These are phyloP conservation scores for Talaromyces marneffei DNA, from an alignment of 2,329 filamentous ascomycete species.

Conservation along the genomic window DNA sequence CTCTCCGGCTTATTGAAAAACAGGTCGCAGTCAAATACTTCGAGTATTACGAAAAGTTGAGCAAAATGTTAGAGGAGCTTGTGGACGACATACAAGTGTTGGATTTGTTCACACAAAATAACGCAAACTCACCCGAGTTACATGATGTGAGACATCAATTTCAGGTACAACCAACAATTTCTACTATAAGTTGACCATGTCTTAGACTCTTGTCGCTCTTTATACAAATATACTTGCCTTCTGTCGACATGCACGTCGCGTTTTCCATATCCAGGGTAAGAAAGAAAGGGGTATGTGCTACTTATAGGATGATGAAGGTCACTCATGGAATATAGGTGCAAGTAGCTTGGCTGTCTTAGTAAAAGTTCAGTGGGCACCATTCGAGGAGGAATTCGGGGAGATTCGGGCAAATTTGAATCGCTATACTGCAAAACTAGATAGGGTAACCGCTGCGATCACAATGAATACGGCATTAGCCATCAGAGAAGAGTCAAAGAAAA, in stretches of 20 bases:
- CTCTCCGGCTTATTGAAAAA: not conserved
- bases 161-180: not conserved
- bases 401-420: slow-evolving; percentile 11
- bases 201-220: not conserved
- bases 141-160: not conserved
- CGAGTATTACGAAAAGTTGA: slow-evolving; percentile 12
- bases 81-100: slow-evolving; percentile 5
- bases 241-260: slow-evolving; percentile 6
- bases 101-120: slow-evolving; percentile 2
- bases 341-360: not conserved
- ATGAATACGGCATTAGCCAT: slow-evolving; percentile 6
- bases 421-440: not conserved
- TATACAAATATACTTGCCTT: slow-evolving; percentile 7
- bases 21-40: slow-evolving; percentile 12
- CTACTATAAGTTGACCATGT: not conserved
- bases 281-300: not conserved
- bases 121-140: not conserved
- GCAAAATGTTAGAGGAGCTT: slow-evolving; percentile 11
- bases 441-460: not conserved
- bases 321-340: not conserved
- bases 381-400: slow-evolving; percentile 11
- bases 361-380: slow-evolving; percentile 13
- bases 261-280: not conserved
- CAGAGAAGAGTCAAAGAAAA: not conserved
- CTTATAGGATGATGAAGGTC: no score